Evolutionary conservation across 2,329 filamentous ascomycete genomes (phyloP).

Genomic region (Fusarium cyanostomum): DNA sequence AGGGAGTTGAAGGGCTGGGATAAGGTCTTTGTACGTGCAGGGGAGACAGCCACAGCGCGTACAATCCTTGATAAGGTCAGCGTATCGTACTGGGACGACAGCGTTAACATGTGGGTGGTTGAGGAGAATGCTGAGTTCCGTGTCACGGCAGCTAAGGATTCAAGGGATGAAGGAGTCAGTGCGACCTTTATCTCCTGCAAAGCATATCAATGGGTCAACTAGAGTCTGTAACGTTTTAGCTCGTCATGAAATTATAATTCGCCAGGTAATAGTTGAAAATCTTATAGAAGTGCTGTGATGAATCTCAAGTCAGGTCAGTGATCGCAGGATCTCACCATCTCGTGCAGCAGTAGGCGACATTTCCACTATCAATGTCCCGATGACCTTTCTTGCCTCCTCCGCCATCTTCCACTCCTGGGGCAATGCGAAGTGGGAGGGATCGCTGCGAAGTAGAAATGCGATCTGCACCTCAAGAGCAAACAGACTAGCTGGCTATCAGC

Average conservation of each 20-base stretch:
- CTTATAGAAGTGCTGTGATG: too few relatives aligned
- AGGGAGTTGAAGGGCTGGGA: constrained; percentile 31
- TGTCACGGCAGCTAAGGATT: constrained; percentile 23
- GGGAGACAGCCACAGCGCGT: constrained; percentile 19
- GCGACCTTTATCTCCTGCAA: constrained; percentile 1
- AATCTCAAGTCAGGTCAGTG: background rate
- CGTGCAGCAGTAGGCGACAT: constrained; percentile 10
- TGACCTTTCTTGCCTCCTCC: background rate
- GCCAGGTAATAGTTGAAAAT: too few relatives aligned
- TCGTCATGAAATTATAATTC: too few relatives aligned
- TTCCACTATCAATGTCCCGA: background rate
- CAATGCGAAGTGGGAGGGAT: background rate
- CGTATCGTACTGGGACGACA: constrained; percentile 29
- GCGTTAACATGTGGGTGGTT: constrained; percentile 21
- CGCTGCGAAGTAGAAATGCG: background rate
- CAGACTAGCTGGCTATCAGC: background rate
- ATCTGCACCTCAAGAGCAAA: constrained; percentile 25
- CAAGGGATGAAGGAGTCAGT: constrained; percentile 9
- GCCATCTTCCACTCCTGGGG: background rate
- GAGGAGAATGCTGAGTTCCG: constrained; percentile 19
- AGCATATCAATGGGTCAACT: constrained; percentile 19
- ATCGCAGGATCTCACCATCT: constrained; percentile 15
- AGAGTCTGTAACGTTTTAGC: too few relatives aligned
- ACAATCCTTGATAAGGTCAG: constrained; percentile 20
- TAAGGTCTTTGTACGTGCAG: constrained; percentile 9